Conservation (phyloP, 441 rosid species). For the Adansonia grandidieri region DNA sequence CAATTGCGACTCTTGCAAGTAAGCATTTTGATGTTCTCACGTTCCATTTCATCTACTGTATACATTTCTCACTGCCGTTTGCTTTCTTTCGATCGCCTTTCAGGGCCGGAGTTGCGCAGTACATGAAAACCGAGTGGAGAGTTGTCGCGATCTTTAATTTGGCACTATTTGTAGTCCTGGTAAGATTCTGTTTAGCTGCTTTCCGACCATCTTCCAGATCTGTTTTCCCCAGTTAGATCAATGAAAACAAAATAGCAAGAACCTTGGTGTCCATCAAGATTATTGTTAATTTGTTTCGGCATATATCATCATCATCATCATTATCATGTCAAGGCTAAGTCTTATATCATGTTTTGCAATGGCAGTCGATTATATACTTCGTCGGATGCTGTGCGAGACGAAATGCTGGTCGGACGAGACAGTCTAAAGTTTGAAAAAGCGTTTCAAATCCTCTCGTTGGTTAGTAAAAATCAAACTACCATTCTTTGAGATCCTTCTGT, state of each 20-base stretch:
- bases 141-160: conserved; percentile 83
- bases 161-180: conserved; percentile 70
- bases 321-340: not conserved
- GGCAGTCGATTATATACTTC: conserved; percentile 73
- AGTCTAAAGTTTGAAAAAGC: conserved; percentile 50
- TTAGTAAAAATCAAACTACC: not conserved
- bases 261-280: not conserved
- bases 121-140: conserved; percentile 91
- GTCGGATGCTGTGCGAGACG: conserved; percentile 94
- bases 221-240: not conserved
- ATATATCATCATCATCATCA: no score
- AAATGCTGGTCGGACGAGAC: conserved; percentile 53
- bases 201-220: not conserved
- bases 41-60: not conserved
- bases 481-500: not conserved
- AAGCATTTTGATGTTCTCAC: conserved; percentile 24
- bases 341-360: conserved; percentile 4
- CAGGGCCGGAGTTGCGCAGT: conserved; percentile 97
- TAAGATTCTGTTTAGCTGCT: conserved; percentile 40
- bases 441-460: conserved; percentile 4
- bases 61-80: conserved; percentile 9
- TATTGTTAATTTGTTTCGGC: not conserved
- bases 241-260: not conserved
- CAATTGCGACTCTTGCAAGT: conserved; percentile 96
- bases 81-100: not conserved